phyloP scores from a whole-genome alignment of 2,329 filamentous ascomycete genomes.

The Fusarium sulawesiense region DNA sequence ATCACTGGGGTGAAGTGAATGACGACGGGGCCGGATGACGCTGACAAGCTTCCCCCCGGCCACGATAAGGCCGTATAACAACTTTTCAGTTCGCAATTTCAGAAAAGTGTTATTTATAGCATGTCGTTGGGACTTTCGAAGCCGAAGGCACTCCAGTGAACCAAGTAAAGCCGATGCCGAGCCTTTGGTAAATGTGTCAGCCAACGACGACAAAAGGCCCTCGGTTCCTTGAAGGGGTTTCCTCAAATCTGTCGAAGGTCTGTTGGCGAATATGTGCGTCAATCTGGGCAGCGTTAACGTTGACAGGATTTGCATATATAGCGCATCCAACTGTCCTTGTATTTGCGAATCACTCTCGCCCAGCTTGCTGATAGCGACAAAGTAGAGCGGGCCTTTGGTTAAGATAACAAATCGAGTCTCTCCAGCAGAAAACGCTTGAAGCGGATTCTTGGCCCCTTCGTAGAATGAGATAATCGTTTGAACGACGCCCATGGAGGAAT shows the following conservation, averaged over 20 bases:
- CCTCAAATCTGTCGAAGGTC: constrained; percentile 93
- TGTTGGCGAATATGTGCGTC: constrained; percentile 85
- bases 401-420: constrained; percentile 86
- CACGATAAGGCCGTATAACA: constrained; percentile 93
- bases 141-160: constrained; percentile 90
- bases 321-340: constrained; percentile 85
- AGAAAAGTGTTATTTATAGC: constrained; percentile 89
- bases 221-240: constrained; percentile 93
- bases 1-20: constrained; percentile 95
- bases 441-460: constrained; percentile 79
- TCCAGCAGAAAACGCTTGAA: constrained; percentile 89
- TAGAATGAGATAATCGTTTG: constrained; percentile 99
- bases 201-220: constrained; percentile 86
- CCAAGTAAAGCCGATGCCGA: constrained; percentile 90
- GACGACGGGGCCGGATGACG: constrained; percentile 92
- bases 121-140: constrained; percentile 87
- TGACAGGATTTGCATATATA: constrained; percentile 98
- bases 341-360: constrained; percentile 93
- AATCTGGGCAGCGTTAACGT: constrained; percentile 91
- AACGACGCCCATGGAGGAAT: constrained; percentile 92
- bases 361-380: constrained; percentile 91
- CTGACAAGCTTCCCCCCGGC: constrained; percentile 93
- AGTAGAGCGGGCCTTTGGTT: constrained; percentile 87
- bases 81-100: constrained; percentile 78
- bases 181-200: constrained; percentile 93